A percentile compares a stretch with the other conserved stretches of the same genome.
These are phyloP conservation scores for Pseudoneurospora amorphoporcata DNA, from an alignment of 495 filamentous ascomycete genomes.

Conservation along the genomic window DNA sequence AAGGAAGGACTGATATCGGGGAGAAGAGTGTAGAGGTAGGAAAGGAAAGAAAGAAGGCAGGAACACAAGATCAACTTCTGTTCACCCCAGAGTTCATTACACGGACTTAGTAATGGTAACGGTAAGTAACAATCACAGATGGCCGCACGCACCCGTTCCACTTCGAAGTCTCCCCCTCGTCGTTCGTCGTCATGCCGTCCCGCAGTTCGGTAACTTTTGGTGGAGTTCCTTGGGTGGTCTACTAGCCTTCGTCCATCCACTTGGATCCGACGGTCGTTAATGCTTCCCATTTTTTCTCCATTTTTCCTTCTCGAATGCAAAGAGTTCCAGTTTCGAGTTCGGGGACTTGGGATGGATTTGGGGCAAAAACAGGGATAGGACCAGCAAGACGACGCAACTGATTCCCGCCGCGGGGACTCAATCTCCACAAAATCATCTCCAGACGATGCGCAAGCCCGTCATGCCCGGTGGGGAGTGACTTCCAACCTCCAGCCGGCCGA, in stretches of 20 bases:
- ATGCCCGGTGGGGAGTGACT: neutral
- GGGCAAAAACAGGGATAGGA: neutral
- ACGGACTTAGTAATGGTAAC: neutral
- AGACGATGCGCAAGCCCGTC: neutral
- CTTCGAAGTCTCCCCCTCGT: neutral
- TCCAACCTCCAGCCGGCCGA: neutral
- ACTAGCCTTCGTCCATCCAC: neutral
- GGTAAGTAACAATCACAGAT: neutral
- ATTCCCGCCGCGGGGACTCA: neutral
- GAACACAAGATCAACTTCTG: neutral
- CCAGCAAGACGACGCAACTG: neutral
- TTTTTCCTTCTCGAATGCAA: neutral
- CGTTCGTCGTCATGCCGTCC: neutral
- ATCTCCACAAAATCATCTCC: neutral
- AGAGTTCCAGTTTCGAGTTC: neutral
- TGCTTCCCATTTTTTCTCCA: neutral
- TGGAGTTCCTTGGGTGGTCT: neutral
- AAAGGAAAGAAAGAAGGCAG: neutral
- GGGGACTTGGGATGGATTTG: neutral
- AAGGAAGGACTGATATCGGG: neutral
- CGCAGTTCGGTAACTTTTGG: neutral
- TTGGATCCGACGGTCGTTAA: neutral
- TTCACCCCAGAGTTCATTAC: neutral
- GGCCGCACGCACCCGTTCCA: too few species aligned
- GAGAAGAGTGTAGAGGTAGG: neutral